Evolutionary conservation across 2,329 filamentous ascomycete species (phyloP).

Genomic region (Shiraia sp.): DNA sequence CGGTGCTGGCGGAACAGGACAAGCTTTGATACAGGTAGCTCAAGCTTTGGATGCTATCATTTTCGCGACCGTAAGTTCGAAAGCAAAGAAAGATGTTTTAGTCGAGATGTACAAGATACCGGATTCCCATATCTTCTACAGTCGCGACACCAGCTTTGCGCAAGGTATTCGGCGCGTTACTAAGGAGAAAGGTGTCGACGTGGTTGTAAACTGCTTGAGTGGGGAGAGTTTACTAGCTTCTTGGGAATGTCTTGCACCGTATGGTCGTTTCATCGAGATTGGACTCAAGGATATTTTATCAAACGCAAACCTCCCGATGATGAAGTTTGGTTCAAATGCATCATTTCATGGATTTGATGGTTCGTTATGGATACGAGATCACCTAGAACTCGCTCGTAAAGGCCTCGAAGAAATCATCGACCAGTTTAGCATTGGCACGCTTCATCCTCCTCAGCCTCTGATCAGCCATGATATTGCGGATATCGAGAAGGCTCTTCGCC

Average conservation of each 20-base stretch:
- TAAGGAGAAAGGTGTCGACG: conserved; percentile 28
- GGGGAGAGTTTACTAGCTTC: conserved; percentile 36
- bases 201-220: conserved; percentile 26
- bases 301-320: conserved; percentile 11
- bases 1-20: conserved; percentile 28
- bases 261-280: conserved; percentile 15
- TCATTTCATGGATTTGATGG: conserved; percentile 7
- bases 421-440: no score
- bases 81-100: not conserved
- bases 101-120: not conserved
- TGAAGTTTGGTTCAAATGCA: conserved; percentile 4
- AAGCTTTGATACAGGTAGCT: conserved; percentile 26
- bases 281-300: conserved; percentile 14
- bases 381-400: not conserved
- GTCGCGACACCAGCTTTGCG: not conserved
- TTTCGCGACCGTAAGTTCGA: conserved; percentile 14
- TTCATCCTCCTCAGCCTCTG: no score
- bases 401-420: not conserved
- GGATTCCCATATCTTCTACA: not conserved
- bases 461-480: no score
- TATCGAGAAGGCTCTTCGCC: no score
- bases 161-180: not conserved
- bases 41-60: conserved; percentile 7
- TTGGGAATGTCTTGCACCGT: conserved; percentile 50
- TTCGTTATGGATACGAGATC: conserved; percentile 3